Evolutionary conservation across 2,329 filamentous ascomycete species (phyloP).

Genomic region (Phialophora expanda): DNA sequence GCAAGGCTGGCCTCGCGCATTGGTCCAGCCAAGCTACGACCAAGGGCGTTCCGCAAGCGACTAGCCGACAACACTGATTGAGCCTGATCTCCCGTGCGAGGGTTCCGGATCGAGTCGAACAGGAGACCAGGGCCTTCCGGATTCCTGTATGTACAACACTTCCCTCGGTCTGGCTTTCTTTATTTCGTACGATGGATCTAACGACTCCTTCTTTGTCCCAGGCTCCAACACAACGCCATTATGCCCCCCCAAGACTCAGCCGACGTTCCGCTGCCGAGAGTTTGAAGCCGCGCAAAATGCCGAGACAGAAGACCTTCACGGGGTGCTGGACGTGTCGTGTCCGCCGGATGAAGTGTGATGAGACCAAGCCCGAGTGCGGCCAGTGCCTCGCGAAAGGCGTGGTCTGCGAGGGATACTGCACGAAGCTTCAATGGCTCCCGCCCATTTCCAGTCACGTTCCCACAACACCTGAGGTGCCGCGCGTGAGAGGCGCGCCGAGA

Average conservation of each 20-base stretch:
- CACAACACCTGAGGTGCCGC: no score
- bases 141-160: neutral
- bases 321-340: no score
- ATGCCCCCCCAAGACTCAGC: neutral
- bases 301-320: no score
- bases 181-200: neutral
- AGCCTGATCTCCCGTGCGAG: neutral
- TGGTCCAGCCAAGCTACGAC: neutral
- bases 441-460: no score
- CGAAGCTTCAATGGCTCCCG: no score
- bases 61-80: neutral
- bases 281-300: slow-evolving; percentile 38
- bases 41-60: neutral
- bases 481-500: no score
- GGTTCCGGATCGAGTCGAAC: neutral
- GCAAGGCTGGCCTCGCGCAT: neutral
- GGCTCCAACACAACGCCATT: neutral
- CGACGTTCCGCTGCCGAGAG: neutral
- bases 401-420: no score
- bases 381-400: no score
- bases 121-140: neutral
- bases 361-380: no score
- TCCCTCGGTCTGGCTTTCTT: neutral
- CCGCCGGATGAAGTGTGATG: no score
- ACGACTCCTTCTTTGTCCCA: neutral